Conservation (phyloP, 2,329 filamentous ascomycete genomes). For the Gyromitra esculenta region DNA sequence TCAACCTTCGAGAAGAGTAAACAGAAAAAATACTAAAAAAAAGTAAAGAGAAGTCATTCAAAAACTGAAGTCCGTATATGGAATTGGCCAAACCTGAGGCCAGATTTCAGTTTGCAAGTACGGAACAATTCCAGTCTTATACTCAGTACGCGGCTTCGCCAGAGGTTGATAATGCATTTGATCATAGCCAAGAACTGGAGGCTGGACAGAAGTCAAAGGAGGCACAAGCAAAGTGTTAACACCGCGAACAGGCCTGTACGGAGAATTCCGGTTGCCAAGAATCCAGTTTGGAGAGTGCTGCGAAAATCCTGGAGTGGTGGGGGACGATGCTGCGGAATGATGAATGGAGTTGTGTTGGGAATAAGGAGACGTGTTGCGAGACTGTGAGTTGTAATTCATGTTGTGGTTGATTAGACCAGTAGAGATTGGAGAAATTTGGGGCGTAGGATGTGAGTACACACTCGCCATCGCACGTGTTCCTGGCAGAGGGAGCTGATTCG, state of each 20-base stretch:
- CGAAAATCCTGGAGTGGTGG: conserved; percentile 65
- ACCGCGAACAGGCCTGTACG: conserved; percentile 88
- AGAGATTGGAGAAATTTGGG: conserved; percentile 59
- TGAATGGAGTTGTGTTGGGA: conserved; percentile 53
- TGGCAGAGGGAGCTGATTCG: conserved; percentile 71
- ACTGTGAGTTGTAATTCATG: conserved; percentile 48
- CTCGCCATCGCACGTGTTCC: conserved; percentile 77
- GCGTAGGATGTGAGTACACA: conserved; percentile 70
- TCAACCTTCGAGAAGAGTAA: conserved; percentile 45
- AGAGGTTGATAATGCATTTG: conserved; percentile 87
- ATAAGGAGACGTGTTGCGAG: conserved; percentile 56
- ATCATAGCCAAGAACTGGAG: conserved; percentile 70
- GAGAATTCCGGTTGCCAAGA: conserved; percentile 86
- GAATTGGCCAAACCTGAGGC: conserved; percentile 53
- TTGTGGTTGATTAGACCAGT: conserved; percentile 55
- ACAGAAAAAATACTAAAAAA: conserved; percentile 37
- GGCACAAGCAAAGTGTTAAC: conserved; percentile 92
- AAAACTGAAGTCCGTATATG: conserved; percentile 48
- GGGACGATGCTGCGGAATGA: conserved; percentile 60
- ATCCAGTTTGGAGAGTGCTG: conserved; percentile 84
- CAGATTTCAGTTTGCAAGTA: conserved; percentile 57
- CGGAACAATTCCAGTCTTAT: conserved; percentile 57
- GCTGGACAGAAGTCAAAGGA: conserved; percentile 78
- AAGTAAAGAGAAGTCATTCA: conserved; percentile 31
- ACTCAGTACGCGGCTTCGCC: conserved; percentile 59